These are phyloP conservation scores for Penicillium brasilianum DNA, from an alignment of 2,329 filamentous ascomycete species.

Conservation along the genomic window DNA sequence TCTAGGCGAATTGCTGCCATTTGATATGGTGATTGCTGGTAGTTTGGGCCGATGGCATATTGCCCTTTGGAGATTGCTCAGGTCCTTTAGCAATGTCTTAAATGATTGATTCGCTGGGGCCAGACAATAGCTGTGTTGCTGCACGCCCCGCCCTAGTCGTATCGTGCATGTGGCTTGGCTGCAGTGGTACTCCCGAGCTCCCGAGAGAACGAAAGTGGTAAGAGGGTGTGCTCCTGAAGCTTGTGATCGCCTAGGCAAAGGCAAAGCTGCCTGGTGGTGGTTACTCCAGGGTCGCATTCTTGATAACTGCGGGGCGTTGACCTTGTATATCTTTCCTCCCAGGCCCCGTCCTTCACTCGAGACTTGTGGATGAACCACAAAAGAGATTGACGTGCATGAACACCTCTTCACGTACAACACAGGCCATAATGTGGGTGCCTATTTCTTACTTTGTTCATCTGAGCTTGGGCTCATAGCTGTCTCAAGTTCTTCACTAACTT, in stretches of 20 bases:
- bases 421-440: neutral
- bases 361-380: neutral
- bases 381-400: neutral
- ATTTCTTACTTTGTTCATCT: neutral
- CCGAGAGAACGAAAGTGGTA: slow-evolving; percentile 9
- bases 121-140: neutral
- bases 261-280: slow-evolving; percentile 7
- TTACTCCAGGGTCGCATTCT: slow-evolving; percentile 3
- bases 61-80: neutral
- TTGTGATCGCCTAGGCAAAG: slow-evolving; percentile 10
- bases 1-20: too few species aligned
- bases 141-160: slow-evolving; percentile 1
- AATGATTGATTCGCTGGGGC: neutral
- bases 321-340: neutral
- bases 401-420: neutral
- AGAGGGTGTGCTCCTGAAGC: slow-evolving; percentile 5
- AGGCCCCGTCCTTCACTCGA: neutral
- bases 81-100: too few species aligned
- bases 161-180: slow-evolving; percentile 23
- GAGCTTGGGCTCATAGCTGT: too few species aligned
- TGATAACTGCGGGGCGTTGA: neutral
- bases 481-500: neutral
- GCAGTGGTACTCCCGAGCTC: slow-evolving; percentile 12
- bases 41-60: neutral
- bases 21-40: neutral